These are phyloP conservation scores for Cucurbitaria berberidis DNA, from an alignment of 2,329 filamentous ascomycete genomes.

Conservation along the genomic window DNA sequence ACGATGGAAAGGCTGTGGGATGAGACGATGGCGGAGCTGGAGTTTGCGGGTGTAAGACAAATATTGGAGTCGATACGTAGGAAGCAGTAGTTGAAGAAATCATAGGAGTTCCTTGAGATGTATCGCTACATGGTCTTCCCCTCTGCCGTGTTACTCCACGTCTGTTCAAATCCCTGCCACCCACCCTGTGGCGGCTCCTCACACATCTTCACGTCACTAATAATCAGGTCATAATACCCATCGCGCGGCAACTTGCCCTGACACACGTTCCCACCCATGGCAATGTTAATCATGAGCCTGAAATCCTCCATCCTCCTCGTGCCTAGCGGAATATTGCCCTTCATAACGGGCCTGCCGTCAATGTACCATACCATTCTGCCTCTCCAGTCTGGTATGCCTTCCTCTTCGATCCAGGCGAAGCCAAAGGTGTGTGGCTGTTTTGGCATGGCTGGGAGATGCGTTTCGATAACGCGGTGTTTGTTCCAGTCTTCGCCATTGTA, in stretches of 20 bases:
- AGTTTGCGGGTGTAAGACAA: constrained; percentile 6
- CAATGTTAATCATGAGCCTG: constrained; percentile 64
- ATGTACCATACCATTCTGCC: constrained; percentile 65
- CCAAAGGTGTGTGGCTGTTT: constrained; percentile 59
- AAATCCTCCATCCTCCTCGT: constrained; percentile 63
- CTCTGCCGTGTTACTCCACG: constrained; percentile 53
- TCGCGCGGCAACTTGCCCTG: constrained; percentile 58
- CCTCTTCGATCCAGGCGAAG: constrained; percentile 62
- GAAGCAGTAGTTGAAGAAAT: neutral
- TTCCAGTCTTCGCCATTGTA: constrained; percentile 60
- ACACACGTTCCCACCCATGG: constrained; percentile 67
- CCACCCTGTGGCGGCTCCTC: constrained; percentile 62
- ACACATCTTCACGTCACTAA: constrained; percentile 60
- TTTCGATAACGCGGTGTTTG: constrained; percentile 64
- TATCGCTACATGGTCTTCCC: constrained; percentile 37
- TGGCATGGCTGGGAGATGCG: constrained; percentile 57
- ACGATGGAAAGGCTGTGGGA: constrained; percentile 7
- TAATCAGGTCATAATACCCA: constrained; percentile 63
- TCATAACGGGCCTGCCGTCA: constrained; percentile 64
- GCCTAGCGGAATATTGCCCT: constrained; percentile 58
- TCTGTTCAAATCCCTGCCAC: constrained; percentile 61
- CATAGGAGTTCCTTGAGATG: neutral
- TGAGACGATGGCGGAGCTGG: constrained; percentile 10
- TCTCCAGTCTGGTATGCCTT: constrained; percentile 49
- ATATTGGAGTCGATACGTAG: neutral